Base-by-base conservation (phyloP, 129 eudicot species). In the Flaveria ramosissima region DNA sequence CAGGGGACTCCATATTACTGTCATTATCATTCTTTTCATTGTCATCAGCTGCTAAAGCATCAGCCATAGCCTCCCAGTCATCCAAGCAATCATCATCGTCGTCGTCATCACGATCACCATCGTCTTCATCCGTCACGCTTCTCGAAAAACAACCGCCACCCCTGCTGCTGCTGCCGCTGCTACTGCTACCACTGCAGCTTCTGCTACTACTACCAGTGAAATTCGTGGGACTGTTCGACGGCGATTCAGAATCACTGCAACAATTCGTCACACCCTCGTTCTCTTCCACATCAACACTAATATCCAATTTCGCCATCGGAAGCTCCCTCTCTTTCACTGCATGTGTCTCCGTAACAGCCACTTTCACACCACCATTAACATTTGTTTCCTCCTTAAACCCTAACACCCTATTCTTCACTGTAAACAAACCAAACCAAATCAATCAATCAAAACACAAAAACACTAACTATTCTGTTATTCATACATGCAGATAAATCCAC, bases 61-160 rank as follows among this genome's bases (percentile, higher is more conserved):
- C 96, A 57, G 96, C 96, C 56, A 90, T 74, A 19, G 92, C 85
- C 71, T 92, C 94, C 94, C 94, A 90, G 64, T 88, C 96, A 80
- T 90, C 96, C 86, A 83, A 86, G 39, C 92, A 85, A 3, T 77
- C 95, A 77, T 47, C 65, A 13, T 63, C 15, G 4, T 47, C 51
- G 61, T 74, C 51, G 45, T 74, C 55, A 46, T 60, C 57, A 63
- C 7, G n/a, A 60, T 63, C 68, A 8, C 43, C 85, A 72, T 86
- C 96, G 56, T 86, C 96, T 56, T 90, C 94, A 62, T 86, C 98
- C 12, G 88, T 90, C 17, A 88, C 66, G 61, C 80, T 85, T 7
- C 86, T 90, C 0, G 90, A 86, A 53, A 52, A 77, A 77, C 84
- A 78, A 9, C 86, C 86, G 1, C 88, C 86, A 30, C 92, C 83